A percentile compares a stretch with the other conserved stretches of the same genome.
Evolutionary conservation across 2,329 filamentous ascomycete genomes (phyloP).

Genomic region (Triangularia verruculosa): DNA sequence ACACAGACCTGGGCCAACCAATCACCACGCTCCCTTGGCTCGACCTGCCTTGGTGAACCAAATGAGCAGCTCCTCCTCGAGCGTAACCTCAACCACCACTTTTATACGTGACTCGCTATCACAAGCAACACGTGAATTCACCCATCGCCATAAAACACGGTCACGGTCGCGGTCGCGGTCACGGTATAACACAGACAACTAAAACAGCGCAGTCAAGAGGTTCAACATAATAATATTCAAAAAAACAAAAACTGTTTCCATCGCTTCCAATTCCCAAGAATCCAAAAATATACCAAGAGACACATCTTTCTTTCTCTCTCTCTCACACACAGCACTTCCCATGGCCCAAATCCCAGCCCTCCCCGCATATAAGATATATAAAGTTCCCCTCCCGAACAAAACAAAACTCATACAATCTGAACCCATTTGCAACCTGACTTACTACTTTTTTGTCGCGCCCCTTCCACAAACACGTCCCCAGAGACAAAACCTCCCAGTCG

Average conservation of each 20-base stretch:
- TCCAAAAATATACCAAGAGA: not conserved
- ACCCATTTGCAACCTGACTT: not conserved
- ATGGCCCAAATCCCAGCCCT: not conserved
- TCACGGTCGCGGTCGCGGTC: no score
- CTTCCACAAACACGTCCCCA: not conserved
- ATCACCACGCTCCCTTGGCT: not conserved
- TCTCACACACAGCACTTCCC: not conserved
- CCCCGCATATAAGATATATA: not conserved
- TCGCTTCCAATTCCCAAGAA: not conserved
- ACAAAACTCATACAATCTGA: not conserved
- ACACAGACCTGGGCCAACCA: not conserved
- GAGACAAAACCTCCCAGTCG: constrained; percentile 4
- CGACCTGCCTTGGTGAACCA: not conserved
- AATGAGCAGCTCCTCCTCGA: constrained; percentile 1
- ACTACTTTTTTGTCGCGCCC: not conserved
- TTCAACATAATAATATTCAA: not conserved
- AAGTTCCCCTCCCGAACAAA: not conserved
- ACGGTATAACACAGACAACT: no score
- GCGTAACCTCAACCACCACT: not conserved
- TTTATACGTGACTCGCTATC: not conserved
- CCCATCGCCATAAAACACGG: not conserved
- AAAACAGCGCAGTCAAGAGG: not conserved
- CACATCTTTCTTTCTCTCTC: no score
- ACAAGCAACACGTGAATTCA: not conserved
- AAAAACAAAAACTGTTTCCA: not conserved